phyloP scores from a whole-genome alignment of 495 filamentous ascomycete genomes.

The Aspergillus indologenus region DNA sequence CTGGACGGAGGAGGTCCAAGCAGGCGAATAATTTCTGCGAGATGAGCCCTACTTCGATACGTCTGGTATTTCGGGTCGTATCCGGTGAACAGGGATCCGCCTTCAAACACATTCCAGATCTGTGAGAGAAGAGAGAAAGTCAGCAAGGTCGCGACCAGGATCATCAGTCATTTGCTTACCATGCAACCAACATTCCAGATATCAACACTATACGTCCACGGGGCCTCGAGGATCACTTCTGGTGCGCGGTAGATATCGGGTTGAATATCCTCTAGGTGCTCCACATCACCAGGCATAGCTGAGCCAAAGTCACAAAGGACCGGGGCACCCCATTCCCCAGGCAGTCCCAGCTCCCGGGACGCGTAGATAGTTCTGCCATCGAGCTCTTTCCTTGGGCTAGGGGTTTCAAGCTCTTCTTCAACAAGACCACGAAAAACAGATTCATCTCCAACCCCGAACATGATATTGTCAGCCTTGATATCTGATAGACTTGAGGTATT shows the following conservation, averaged over 20 bases:
- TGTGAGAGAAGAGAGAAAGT: conserved; percentile 13
- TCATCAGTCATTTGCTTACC: conserved; percentile 26
- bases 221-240: conserved; percentile 37
- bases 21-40: conserved; percentile 41
- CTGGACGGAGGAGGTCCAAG: conserved; percentile 42
- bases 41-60: conserved; percentile 41
- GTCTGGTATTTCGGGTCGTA: conserved; percentile 18
- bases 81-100: conserved; percentile 27
- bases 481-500: conserved; percentile 20
- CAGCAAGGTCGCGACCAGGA: background rate
- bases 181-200: conserved; percentile 46
- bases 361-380: conserved; percentile 30
- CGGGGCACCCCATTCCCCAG: conserved; percentile 18
- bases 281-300: conserved; percentile 13
- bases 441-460: conserved; percentile 35
- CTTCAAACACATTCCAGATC: conserved; percentile 34
- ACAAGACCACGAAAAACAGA: conserved; percentile 30
- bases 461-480: conserved; percentile 39
- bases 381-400: conserved; percentile 27
- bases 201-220: conserved; percentile 41
- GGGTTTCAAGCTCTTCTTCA: conserved; percentile 26
- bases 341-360: conserved; percentile 24
- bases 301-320: conserved; percentile 35
- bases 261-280: conserved; percentile 29
- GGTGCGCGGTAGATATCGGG: conserved; percentile 42